These are phyloP conservation scores for Deinandra increscens DNA, from an alignment of 129 eudicot genomes.

Conservation along the genomic window DNA sequence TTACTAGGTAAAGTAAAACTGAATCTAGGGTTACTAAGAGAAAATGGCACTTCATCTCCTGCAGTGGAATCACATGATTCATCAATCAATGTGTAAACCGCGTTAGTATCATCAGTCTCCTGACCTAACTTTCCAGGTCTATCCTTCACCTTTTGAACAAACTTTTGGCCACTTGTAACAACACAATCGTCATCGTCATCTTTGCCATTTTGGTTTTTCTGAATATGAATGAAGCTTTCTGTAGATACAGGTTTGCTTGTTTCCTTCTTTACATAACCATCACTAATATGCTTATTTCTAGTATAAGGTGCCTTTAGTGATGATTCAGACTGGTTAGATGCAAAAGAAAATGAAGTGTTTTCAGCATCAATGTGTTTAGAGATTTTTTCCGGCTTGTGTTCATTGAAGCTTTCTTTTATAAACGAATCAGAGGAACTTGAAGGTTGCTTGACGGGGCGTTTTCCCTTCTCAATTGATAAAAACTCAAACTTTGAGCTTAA, in stretches of 20 bases:
- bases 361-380: conserved; percentile 19
- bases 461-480: conserved; percentile 74
- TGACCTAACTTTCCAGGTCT: conserved; percentile 27
- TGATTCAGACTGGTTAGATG: conserved; percentile 24
- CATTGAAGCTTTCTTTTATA: conserved; percentile 22
- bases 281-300: conserved; percentile 19
- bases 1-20: conserved; percentile 49
- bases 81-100: conserved; percentile 33
- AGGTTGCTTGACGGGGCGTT: conserved; percentile 32
- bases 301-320: conserved; percentile 25
- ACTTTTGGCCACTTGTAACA: conserved; percentile 38
- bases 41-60: conserved; percentile 36
- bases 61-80: conserved; percentile 31
- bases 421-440: conserved; percentile 31
- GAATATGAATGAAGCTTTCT: conserved; percentile 13
- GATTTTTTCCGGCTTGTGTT: conserved; percentile 26
- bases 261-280: conserved; percentile 23
- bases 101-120: conserved; percentile 37
- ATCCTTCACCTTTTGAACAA: conserved; percentile 28
- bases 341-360: conserved; percentile 29
- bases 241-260: conserved; percentile 21
- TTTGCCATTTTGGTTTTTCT: background rate
- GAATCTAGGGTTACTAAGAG: conserved; percentile 54
- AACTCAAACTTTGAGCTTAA: conserved; percentile 67
- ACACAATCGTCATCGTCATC: conserved; percentile 50